Base-by-base conservation (phyloP, 2,329 filamentous ascomycete species). In the Bipolaris gigantea region DNA sequence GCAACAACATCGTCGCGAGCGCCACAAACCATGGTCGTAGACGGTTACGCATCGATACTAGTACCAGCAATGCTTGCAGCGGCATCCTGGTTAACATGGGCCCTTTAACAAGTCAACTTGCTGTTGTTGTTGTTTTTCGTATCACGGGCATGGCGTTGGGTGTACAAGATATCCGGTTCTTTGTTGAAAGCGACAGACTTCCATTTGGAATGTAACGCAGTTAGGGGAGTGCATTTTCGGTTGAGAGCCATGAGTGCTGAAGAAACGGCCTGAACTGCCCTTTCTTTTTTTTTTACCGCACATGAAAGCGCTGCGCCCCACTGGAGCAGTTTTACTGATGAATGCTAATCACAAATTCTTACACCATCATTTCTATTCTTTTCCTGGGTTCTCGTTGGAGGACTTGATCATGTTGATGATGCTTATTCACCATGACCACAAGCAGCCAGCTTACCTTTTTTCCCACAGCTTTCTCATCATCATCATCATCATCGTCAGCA, bases 1-100 rank as follows among this genome's bases (percentile, higher is more conserved):
- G 86, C 88, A 0, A 75, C 76, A 2, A 71, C 71, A 2, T 72
- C 66, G 18, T 72, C 69, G 32, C 62, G 66, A 8, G 71, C 69
- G 5, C 59, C 65, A 16, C 62, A 63, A 16, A 61, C 54, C n/a
- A 48, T 68, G 23, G 56, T 60, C 13, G 35, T 69, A 1, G 72
- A 70, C 46, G 50, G 48, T 4, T 71, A 66, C 36, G 56, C 64
- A 3, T 69, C 70, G 3, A 56, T 72, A 35, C 41, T 67, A 3
- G 55, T 66, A 6, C 72, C 72, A 16, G 40, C 67, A n/a, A 53
- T 71, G 55, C 53, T 73, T 7, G 55, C 55, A 9, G 56, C 61
- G 0, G 70, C 67, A 15, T 62, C 64, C 4, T 72, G 66, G 61
- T 30, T 68, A 45, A 66, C 63, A 13, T 71, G 69, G 65, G 41